Percentiles rank a stretch among this genome's conserved stretches.
Conservation (phyloP, 2,329 filamentous ascomycete species). For the Paraphaeosphaeria minitans region DNA sequence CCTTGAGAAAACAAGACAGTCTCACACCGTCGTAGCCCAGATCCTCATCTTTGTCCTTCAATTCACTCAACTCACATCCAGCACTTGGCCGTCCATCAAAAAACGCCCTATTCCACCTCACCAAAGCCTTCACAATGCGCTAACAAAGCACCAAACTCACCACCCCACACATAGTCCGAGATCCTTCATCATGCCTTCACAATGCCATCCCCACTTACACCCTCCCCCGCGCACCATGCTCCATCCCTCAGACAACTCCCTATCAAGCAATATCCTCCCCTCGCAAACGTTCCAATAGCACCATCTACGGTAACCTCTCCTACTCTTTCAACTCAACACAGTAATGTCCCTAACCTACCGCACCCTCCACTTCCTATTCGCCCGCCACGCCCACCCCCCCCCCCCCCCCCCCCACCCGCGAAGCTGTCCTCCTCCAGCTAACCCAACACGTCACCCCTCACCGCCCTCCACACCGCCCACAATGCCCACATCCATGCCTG, state of each 20-base stretch:
- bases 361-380: not conserved
- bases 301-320: too few species aligned
- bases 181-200: not conserved
- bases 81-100: not conserved
- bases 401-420: not conserved
- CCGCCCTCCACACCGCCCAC: not conserved
- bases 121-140: not conserved
- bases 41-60: not conserved
- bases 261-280: not conserved
- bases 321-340: not conserved
- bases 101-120: not conserved
- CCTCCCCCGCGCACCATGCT: not conserved
- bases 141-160: not conserved
- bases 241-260: not conserved
- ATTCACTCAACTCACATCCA: not conserved
- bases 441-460: not conserved
- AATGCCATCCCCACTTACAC: not conserved
- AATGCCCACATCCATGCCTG: not conserved
- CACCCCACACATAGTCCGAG: not conserved
- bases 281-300: too few species aligned
- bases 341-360: not conserved
- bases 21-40: not conserved
- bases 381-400: not conserved
- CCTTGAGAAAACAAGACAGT: not conserved
- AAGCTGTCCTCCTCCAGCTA: not conserved